A percentile compares a stretch with the other conserved stretches of the same genome.
Conservation (phyloP, 2,329 filamentous ascomycete species). For the Tolypocladium nubicola region DNA sequence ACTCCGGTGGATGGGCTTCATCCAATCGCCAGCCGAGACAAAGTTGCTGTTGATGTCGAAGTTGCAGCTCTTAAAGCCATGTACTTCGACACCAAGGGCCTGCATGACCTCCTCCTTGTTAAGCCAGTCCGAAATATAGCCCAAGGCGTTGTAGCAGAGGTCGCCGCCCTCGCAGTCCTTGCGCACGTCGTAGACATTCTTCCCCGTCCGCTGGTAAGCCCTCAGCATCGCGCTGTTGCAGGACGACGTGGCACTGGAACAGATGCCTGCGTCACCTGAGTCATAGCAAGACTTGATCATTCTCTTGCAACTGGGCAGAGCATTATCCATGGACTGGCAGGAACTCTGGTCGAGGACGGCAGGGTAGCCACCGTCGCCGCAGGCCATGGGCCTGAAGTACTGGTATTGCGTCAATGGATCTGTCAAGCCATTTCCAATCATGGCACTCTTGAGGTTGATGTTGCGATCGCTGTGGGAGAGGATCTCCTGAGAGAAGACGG, state of each 20-base stretch:
- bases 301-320: constrained; percentile 75
- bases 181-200: constrained; percentile 91
- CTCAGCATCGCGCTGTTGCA: constrained; percentile 93
- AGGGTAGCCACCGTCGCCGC: constrained; percentile 85
- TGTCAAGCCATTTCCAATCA: constrained; percentile 93
- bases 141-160: constrained; percentile 85
- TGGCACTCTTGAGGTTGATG: constrained; percentile 90
- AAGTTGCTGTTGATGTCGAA: constrained; percentile 97
- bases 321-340: constrained; percentile 84
- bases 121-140: constrained; percentile 76
- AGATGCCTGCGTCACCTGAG: constrained; percentile 79
- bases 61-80: constrained; percentile 88
- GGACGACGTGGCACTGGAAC: constrained; percentile 55
- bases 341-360: constrained; percentile 67
- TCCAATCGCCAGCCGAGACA: constrained; percentile 94
- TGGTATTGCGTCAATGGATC: constrained; percentile 87
- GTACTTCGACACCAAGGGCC: constrained; percentile 80
- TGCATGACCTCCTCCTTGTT: constrained; percentile 75
- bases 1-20: constrained; percentile 88
- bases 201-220: constrained; percentile 84
- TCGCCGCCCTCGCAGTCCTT: constrained; percentile 71
- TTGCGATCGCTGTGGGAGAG: constrained; percentile 88
- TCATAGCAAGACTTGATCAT: constrained; percentile 87
- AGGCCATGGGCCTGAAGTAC: constrained; percentile 95
- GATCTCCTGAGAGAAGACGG: constrained; percentile 83